These are phyloP conservation scores for Cucurbita argyrosperma DNA, from an alignment of 306 rosid genomes.

Conservation along the genomic window DNA sequence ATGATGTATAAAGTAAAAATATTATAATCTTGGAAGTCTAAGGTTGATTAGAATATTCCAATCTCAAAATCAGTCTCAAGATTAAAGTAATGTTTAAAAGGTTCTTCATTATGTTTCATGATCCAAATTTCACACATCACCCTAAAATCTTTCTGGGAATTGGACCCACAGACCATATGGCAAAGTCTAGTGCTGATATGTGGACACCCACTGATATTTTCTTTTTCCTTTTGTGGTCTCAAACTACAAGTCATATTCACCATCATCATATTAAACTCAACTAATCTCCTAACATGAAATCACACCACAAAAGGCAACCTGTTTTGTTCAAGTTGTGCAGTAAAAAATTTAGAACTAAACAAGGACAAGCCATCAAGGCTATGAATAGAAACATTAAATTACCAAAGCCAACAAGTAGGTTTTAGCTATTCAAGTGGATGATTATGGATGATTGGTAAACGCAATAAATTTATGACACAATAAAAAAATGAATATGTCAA, in stretches of 20 bases:
- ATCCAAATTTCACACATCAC: background rate
- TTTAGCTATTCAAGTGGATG: background rate
- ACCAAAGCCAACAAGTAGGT: background rate
- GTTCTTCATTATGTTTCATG: background rate
- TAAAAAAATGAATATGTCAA: background rate
- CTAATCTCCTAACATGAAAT: background rate
- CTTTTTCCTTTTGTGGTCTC: background rate
- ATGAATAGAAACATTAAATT: background rate
- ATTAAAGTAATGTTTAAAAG: background rate
- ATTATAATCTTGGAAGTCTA: background rate
- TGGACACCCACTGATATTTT: background rate
- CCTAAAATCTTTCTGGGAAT: background rate
- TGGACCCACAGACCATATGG: background rate
- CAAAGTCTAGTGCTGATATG: background rate
- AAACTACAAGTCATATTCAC: background rate
- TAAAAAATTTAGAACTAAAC: background rate
- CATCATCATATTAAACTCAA: background rate
- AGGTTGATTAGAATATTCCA: background rate
- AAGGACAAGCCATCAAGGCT: background rate
- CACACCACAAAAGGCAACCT: background rate
- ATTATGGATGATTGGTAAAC: background rate
- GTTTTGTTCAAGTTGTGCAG: background rate
- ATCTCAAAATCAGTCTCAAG: background rate
- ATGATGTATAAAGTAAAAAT: background rate
- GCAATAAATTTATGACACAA: background rate